phyloP scores from a whole-genome alignment of 371 early-diverging fungal genomes.

The Vairimorpha necatrix region DNA sequence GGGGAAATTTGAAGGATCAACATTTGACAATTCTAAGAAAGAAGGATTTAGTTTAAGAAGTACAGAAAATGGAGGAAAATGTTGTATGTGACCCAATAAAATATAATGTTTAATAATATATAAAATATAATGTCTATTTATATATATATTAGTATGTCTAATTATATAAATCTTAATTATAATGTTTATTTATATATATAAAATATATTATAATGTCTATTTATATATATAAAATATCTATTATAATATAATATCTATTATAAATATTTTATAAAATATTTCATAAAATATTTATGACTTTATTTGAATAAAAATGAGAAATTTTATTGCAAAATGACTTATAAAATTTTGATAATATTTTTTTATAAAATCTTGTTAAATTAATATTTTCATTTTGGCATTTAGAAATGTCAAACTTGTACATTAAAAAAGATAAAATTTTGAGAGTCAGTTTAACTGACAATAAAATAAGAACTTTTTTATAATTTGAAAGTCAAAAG shows the following conservation, averaged over 20 bases:
- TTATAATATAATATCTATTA: not conserved
- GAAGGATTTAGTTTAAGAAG: not conserved
- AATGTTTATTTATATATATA: not conserved
- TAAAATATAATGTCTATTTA: not conserved
- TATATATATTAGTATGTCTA: not conserved
- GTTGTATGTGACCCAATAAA: conserved; percentile 27
- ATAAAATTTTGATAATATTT: too few species aligned
- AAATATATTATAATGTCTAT: not conserved
- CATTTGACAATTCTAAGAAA: conserved; percentile 10
- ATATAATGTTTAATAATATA: not conserved
- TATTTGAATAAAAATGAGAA: too few species aligned
- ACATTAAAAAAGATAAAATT: too few species aligned
- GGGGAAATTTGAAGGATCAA: conserved; percentile 23
- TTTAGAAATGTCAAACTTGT: too few species aligned
- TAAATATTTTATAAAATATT: not conserved
- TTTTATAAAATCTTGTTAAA: too few species aligned
- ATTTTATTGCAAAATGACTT: too few species aligned
- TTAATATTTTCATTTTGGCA: too few species aligned
- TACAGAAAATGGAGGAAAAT: not conserved
- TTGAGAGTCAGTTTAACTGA: too few species aligned
- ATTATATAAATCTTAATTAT: not conserved
- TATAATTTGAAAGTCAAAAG: too few species aligned
- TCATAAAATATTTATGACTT: too few species aligned
- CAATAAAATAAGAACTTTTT: too few species aligned
- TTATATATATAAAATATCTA: not conserved